These are phyloP conservation scores for Eimeria brunetti DNA, from an alignment of 169 alveolate species.

Conservation along the genomic window DNA sequence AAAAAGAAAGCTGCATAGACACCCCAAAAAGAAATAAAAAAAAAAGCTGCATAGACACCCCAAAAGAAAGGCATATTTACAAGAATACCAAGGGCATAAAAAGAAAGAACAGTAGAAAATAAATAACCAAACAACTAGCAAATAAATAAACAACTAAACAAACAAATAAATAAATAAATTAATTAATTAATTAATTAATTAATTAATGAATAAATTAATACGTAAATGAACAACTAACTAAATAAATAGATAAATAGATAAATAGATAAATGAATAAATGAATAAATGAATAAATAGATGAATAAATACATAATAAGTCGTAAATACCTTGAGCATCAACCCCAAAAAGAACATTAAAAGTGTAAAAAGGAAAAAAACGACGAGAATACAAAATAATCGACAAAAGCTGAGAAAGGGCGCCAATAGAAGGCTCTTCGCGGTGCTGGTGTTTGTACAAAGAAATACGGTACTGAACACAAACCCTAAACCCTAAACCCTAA, in stretches of 20 bases:
- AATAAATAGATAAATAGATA: too few species aligned
- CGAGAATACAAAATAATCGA: conserved; percentile 81
- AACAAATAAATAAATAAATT: background rate
- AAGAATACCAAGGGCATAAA: background rate
- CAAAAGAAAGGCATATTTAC: conserved; percentile 80
- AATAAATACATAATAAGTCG: too few species aligned
- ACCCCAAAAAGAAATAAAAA: conserved; percentile 82
- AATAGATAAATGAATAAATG: too few species aligned
- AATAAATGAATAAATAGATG: too few species aligned
- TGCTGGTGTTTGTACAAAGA: conserved; percentile 83
- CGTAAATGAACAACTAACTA: background rate
- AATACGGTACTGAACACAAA: background rate
- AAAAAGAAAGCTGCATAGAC: conserved; percentile 83
- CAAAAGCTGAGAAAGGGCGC: conserved; percentile 85
- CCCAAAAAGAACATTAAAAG: conserved; percentile 85
- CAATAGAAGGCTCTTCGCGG: conserved; percentile 81
- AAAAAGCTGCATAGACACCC: conserved; percentile 82
- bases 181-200: too few species aligned
- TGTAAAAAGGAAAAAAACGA: conserved; percentile 87
- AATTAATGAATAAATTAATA: background rate
- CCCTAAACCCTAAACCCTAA: background rate
- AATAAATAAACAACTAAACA: too few species aligned
- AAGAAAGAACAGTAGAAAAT: background rate
- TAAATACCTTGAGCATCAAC: conserved; percentile 64
- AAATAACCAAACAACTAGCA: background rate